A percentile compares a stretch with the other conserved stretches of the same genome.
Evolutionary conservation across 2,329 filamentous ascomycete genomes (phyloP).

Genomic region (Helotiales sp.): DNA sequence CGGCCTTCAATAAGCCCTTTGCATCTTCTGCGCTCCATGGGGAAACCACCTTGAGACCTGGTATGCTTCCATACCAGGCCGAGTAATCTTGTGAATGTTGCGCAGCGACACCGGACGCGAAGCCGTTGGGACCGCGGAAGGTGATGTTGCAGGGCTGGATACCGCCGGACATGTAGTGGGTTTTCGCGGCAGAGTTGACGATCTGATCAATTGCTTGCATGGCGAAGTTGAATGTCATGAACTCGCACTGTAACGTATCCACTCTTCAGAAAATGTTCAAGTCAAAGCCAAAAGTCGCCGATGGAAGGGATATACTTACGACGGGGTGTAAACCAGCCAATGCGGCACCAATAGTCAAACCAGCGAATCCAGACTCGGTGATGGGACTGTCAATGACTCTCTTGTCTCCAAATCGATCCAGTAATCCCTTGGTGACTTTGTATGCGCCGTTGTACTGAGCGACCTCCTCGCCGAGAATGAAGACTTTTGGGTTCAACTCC

Average conservation of each 20-base stretch:
- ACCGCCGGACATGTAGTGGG: conserved; percentile 99
- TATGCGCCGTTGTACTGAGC: conserved; percentile 99
- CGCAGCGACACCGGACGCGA: conserved; percentile 91
- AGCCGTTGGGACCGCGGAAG: conserved; percentile 98
- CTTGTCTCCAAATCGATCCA: conserved; percentile 97
- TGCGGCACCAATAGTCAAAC: conserved; percentile 92
- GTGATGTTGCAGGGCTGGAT: conserved; percentile 99
- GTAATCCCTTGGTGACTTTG: conserved; percentile 97
- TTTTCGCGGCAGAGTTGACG: conserved; percentile 99
- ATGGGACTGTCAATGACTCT: conserved; percentile 98
- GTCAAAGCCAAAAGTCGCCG: conserved; percentile 12
- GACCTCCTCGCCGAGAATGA: conserved; percentile 95
- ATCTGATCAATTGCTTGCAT: conserved; percentile 99
- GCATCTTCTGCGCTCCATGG: conserved; percentile 98
- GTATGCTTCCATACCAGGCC: conserved; percentile 98
- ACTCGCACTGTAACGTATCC: conserved; percentile 74
- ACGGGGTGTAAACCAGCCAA: conserved; percentile 93
- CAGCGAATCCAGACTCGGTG: conserved; percentile 94
- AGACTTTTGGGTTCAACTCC: conserved; percentile 92
- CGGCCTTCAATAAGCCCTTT: conserved; percentile 96
- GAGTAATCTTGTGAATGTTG: conserved; percentile 99
- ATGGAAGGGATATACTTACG: conserved; percentile 59
- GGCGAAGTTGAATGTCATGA: conserved; percentile 99
- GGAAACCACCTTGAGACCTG: conserved; percentile 93
- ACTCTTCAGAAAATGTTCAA: conserved; percentile 27